A percentile compares a stretch with the other conserved stretches of the same genome.
These are phyloP conservation scores for Irpex lacteus DNA, from an alignment of 1,284 basidiomycete genomes.

Conservation along the genomic window DNA sequence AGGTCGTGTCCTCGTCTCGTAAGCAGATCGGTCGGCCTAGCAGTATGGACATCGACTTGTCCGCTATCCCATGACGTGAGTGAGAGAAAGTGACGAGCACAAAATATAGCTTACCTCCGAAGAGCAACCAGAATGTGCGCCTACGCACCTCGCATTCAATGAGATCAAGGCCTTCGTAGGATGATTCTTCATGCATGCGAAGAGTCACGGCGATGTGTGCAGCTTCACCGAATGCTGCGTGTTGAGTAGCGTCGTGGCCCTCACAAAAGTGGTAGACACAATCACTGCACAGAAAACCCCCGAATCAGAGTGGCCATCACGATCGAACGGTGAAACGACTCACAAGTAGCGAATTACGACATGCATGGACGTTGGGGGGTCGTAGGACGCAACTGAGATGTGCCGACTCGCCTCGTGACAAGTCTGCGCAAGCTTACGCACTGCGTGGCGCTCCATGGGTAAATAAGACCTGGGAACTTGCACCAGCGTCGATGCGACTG, in stretches of 20 bases:
- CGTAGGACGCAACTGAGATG: conserved; percentile 75
- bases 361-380: conserved; percentile 78
- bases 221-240: conserved; percentile 80
- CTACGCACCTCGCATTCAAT: conserved; percentile 83
- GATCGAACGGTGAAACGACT: conserved; percentile 27
- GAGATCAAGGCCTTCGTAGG: conserved; percentile 76
- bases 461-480: conserved; percentile 80
- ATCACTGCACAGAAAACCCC: conserved; percentile 46
- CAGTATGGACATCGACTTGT: conserved; percentile 85
- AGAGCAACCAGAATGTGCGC: conserved; percentile 82
- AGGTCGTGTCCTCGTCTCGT: conserved; percentile 83
- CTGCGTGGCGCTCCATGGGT: conserved; percentile 75
- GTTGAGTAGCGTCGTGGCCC: conserved; percentile 83
- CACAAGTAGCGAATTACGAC: conserved; percentile 83
- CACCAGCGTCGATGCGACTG: conserved; percentile 78
- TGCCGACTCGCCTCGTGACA: conserved; percentile 80
- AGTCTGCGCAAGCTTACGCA: conserved; percentile 73
- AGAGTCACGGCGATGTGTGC: conserved; percentile 79
- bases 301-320: not conserved
- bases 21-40: conserved; percentile 78
- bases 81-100: not conserved
- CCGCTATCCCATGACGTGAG: conserved; percentile 44
- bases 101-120: conserved; percentile 56
- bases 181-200: conserved; percentile 79
- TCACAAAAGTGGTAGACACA: conserved; percentile 83